Conservation (phyloP, 2,329 filamentous ascomycete genomes). For the Escovopsis sp. region DNA sequence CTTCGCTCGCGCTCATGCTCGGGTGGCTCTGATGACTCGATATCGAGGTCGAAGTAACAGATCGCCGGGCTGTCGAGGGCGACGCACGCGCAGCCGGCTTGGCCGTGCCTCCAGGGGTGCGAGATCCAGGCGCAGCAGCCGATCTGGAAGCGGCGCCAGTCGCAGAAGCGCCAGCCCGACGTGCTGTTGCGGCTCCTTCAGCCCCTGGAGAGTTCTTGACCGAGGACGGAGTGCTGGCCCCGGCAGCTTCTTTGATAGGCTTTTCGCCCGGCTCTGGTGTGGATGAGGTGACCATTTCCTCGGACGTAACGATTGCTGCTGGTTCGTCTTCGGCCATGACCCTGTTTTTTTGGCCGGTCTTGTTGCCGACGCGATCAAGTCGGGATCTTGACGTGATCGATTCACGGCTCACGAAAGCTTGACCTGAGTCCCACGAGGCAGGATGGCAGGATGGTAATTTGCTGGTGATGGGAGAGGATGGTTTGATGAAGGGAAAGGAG, state of each 20-base stretch:
- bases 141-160: slow-evolving; percentile 13
- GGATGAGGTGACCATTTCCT: background rate
- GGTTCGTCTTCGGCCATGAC: background rate
- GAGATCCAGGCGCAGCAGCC: slow-evolving; percentile 14
- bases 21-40: slow-evolving; percentile 31
- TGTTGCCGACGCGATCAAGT: too few relatives aligned
- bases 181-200: background rate
- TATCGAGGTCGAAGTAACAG: slow-evolving; percentile 20
- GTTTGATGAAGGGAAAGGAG: too few relatives aligned
- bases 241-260: background rate
- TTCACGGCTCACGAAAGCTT: too few relatives aligned
- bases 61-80: slow-evolving; percentile 19
- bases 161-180: slow-evolving; percentile 7
- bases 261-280: background rate
- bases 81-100: slow-evolving; percentile 36
- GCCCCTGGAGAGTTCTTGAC: background rate
- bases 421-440: too few relatives aligned
- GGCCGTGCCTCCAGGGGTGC: slow-evolving; percentile 26
- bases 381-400: too few relatives aligned
- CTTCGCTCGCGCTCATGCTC: slow-evolving; percentile 34
- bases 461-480: too few relatives aligned
- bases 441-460: too few relatives aligned
- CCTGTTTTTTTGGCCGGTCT: too few relatives aligned
- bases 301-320: background rate
- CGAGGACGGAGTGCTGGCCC: background rate